Evolutionary conservation across 2,329 filamentous ascomycete genomes (phyloP), one percentile per base, ranked within the genome.

Genomic region (Cryphonectria nitschkei): DNA sequence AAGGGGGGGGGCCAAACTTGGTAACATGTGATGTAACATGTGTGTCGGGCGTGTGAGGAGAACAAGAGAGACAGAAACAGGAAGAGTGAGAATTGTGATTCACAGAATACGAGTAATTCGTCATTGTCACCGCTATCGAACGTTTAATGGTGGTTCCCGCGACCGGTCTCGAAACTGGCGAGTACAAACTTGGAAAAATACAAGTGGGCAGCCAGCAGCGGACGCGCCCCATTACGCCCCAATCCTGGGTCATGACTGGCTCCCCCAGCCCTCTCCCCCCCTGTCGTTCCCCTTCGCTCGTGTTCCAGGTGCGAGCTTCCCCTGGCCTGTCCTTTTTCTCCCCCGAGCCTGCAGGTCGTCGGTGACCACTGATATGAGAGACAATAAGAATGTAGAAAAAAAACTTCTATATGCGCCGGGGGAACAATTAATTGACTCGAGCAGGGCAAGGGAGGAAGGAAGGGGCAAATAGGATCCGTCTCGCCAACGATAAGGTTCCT

Each of bases 281-380:
- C 16, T 26, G 22, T 29, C 52, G 52, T 11, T 56, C 13, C 34
- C 60, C 60, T 50, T n/a, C 61, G 14, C 41, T 65, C 63, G 63
- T 50, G 63, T 65, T 65, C 63, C 63, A 65, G 26, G 13, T 52
- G 11, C 14, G 41, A 22, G 63, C 63, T 22, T 50, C 29, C 63
- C 26, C 26, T 65, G 63, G 43, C 63, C 63, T 50, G 43, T 65
- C n/a, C 29, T 52, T 52, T 46, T 46, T n/a, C 7, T 9, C 2
- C 46, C 16, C 19, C 46, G 22, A 32, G 37, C 29, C 29, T 34
- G 63, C 29, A 64, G 37, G 39, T 63, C 19, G 37, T n/a, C 60
- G 37, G 32, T 41, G 22, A 43, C 34, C 8, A 50, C 22, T 50
- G 39, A 37, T 43, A 26, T 9, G 34, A 41, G 60, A 22, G 22